phyloP scores from a whole-genome alignment of 352 stramenopile species.

The Pythium rishiriense region DNA sequence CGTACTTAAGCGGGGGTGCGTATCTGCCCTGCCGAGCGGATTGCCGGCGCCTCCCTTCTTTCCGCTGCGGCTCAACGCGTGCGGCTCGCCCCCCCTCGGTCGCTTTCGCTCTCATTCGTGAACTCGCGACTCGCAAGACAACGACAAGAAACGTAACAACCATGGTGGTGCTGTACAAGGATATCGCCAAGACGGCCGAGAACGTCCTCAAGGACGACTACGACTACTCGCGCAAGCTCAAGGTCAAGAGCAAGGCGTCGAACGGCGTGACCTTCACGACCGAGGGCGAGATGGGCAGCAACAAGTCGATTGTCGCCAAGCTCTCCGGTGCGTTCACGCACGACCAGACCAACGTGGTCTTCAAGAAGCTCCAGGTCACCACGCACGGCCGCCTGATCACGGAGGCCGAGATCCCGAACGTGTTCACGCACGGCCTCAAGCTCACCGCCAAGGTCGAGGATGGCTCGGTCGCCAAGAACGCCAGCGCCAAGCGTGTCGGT shows the following conservation, averaged over 20 bases:
- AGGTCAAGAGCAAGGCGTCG: slow-evolving; percentile 88
- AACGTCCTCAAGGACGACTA: slow-evolving; percentile 86
- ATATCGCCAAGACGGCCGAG: slow-evolving; percentile 77
- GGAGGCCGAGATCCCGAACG: slow-evolving; percentile 77
- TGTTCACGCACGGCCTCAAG: slow-evolving; percentile 74
- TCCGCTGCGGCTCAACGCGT: not conserved
- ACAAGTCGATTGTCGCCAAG: slow-evolving; percentile 87
- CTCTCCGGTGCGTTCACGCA: slow-evolving; percentile 77
- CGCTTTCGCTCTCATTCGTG: slow-evolving; percentile 39
- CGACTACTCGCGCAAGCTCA: slow-evolving; percentile 90
- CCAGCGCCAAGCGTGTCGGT: slow-evolving; percentile 64
- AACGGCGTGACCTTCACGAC: slow-evolving; percentile 88
- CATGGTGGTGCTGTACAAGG: slow-evolving; percentile 79
- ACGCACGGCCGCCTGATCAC: slow-evolving; percentile 76
- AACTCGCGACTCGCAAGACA: slow-evolving; percentile 36
- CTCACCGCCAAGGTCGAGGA: slow-evolving; percentile 85
- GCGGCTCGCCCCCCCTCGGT: not conserved
- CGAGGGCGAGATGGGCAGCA: slow-evolving; percentile 71
- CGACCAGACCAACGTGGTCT: slow-evolving; percentile 56
- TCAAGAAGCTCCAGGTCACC: slow-evolving; percentile 88
- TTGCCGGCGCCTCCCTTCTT: not conserved
- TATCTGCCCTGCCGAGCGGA: slow-evolving; percentile 24
- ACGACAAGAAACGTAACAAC: slow-evolving; percentile 58
- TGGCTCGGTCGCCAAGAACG: slow-evolving; percentile 74
- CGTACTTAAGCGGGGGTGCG: slow-evolving; percentile 42